Percentiles rank a stretch among this genome's conserved stretches.
Evolutionary conservation across 176 grass and related monocot genomes (phyloP).

Genomic region (maize (Zea mays)): DNA sequence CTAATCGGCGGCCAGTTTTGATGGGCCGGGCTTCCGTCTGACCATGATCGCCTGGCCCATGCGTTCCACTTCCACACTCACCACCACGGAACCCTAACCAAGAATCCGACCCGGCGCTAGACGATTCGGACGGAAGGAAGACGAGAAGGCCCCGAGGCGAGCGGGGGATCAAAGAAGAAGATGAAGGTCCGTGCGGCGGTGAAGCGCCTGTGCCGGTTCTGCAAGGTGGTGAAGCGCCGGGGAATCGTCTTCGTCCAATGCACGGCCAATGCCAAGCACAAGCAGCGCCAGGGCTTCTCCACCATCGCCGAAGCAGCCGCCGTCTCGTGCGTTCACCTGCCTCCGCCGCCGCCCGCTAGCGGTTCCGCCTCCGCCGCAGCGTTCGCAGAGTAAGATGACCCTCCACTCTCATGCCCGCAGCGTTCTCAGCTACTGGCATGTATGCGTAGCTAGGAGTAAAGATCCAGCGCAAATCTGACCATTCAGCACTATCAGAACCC

Average conservation of each 20-base stretch:
- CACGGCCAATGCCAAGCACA: conserved; percentile 88
- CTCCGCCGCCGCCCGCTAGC: neutral
- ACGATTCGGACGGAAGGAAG: too few species aligned
- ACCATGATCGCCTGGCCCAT: too few species aligned
- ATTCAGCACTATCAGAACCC: too few species aligned
- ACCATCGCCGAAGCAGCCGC: conserved; percentile 58
- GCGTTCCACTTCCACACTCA: too few species aligned
- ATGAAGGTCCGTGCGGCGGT: conserved; percentile 98
- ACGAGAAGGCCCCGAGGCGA: neutral
- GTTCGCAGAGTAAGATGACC: conserved; percentile 40
- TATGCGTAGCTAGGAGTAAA: too few species aligned
- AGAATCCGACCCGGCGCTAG: too few species aligned
- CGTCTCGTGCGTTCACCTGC: conserved; percentile 6
- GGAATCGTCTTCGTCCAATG: conserved; percentile 89
- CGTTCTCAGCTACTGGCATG: too few species aligned
- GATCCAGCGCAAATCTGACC: too few species aligned
- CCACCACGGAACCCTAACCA: too few species aligned
- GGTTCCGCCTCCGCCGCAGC: conserved; percentile 20
- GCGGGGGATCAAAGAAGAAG: conserved; percentile 3
- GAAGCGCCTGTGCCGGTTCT: conserved; percentile 86
- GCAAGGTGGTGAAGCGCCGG: conserved; percentile 83
- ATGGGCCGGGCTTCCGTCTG: too few species aligned
- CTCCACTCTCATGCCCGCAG: neutral
- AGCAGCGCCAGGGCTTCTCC: conserved; percentile 91
- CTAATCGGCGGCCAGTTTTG: too few species aligned